Conservation (phyloP, 192 early-diverging fungal genomes). For the Coemansia sp. region DNA sequence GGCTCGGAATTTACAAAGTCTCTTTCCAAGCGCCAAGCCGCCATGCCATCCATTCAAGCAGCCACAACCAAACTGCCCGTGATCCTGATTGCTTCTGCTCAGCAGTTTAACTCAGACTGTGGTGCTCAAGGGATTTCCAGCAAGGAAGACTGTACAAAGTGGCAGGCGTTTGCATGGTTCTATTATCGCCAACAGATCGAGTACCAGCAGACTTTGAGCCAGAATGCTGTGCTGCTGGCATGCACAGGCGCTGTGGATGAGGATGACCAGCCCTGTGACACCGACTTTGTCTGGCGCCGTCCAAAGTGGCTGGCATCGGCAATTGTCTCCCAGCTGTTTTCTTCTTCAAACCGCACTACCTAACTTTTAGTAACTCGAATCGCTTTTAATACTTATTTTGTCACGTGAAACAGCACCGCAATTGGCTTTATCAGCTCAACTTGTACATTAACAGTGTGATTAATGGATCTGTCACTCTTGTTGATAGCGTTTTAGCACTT, state of each 20-base stretch:
- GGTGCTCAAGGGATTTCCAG: conserved; percentile 25
- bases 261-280: conserved; percentile 31
- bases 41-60: conserved; percentile 1
- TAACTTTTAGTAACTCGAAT: too few relatives aligned
- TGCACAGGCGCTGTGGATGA: conserved; percentile 27
- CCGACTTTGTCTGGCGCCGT: conserved; percentile 48
- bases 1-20: conserved; percentile 20
- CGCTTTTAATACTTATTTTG: neutral
- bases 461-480: too few relatives aligned
- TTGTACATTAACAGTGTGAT: too few relatives aligned
- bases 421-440: too few relatives aligned
- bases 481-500: too few relatives aligned
- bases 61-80: conserved; percentile 31
- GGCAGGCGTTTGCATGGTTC: conserved; percentile 56
- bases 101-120: conserved; percentile 50
- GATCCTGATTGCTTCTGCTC: conserved; percentile 38
- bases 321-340: conserved; percentile 38
- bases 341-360: neutral
- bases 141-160: conserved; percentile 45
- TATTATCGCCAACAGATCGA: conserved; percentile 51
- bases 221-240: conserved; percentile 47
- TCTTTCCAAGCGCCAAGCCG: conserved; percentile 1
- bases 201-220: conserved; percentile 55
- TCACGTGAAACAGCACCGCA: neutral
- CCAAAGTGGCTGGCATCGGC: conserved; percentile 47